Conservation (phyloP, 257 asterid genomes). For the Phtheirospermum japonicum region DNA sequence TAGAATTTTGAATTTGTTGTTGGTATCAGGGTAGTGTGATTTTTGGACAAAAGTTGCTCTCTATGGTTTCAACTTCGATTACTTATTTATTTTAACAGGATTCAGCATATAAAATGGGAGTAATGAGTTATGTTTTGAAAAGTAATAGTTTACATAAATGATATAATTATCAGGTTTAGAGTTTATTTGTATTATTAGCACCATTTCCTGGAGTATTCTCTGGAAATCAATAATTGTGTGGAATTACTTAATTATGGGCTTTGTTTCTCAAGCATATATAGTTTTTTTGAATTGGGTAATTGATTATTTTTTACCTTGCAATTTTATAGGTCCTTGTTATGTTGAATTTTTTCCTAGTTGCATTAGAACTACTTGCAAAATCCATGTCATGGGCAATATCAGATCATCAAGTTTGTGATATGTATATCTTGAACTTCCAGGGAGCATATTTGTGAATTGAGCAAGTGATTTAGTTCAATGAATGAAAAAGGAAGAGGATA, state of each 20-base stretch:
- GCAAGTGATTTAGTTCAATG: constrained; percentile 38
- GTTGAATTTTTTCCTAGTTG: too few relatives aligned
- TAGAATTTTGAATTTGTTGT: not conserved
- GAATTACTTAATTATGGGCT: not conserved
- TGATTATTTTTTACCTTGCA: too few relatives aligned
- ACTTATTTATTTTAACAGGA: not conserved
- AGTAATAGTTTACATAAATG: constrained; percentile 7
- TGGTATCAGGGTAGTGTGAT: not conserved
- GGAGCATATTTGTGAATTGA: constrained; percentile 23
- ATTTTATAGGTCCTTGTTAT: too few relatives aligned
- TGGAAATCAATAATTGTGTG: not conserved
- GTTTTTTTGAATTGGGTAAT: constrained; percentile 11
- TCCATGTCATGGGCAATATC: constrained; percentile 7
- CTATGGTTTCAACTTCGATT: not conserved
- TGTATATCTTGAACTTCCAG: constrained; percentile 27
- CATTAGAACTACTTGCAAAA: not conserved
- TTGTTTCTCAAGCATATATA: constrained; percentile 18
- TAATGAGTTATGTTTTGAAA: not conserved
- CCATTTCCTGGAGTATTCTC: not conserved
- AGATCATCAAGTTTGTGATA: constrained; percentile 20
- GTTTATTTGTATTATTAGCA: not conserved
- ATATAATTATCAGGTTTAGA: constrained; percentile 3
- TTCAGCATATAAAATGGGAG: constrained; percentile 20
- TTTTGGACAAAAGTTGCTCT: not conserved
- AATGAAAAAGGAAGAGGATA: constrained; percentile 82